Evolutionary conservation across 768 basidiomycete genomes (phyloP).

Genomic region (Jaapia argillacea): DNA sequence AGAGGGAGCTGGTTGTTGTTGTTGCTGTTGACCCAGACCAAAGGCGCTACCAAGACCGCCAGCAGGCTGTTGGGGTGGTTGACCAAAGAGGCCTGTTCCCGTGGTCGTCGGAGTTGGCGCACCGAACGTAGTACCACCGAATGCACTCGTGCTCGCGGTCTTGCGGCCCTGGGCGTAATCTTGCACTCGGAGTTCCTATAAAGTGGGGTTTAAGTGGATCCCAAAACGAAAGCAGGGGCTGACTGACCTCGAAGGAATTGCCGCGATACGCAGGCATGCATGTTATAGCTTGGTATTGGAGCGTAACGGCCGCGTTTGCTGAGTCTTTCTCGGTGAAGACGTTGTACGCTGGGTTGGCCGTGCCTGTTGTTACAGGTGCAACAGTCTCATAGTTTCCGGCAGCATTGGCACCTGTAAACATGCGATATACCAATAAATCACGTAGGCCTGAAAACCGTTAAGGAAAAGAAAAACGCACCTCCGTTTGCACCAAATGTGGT

Average conservation of each 20-base stretch:
- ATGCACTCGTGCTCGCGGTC: constrained; percentile 21
- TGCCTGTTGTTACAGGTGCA: constrained; percentile 58
- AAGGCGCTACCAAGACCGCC: too few species aligned
- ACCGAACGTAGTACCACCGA: constrained; percentile 23
- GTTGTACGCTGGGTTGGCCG: constrained; percentile 53
- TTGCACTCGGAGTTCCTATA: constrained; percentile 35
- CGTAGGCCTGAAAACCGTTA: too few species aligned
- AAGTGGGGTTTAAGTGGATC: background rate
- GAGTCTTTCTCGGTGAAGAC: constrained; percentile 59
- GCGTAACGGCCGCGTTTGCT: constrained; percentile 27
- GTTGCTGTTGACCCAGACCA: too few species aligned
- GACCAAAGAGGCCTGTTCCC: constrained; percentile 19
- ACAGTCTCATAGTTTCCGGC: constrained; percentile 25
- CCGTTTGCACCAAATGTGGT: constrained; percentile 27
- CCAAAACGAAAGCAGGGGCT: background rate
- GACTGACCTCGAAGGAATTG: constrained; percentile 47
- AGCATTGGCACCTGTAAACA: constrained; percentile 3
- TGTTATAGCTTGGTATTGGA: constrained; percentile 77
- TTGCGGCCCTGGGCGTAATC: constrained; percentile 39
- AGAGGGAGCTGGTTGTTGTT: too few species aligned
- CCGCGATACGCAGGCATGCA: constrained; percentile 73
- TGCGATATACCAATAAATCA: too few species aligned
- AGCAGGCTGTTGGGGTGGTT: constrained; percentile 19
- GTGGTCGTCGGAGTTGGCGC: constrained; percentile 13
- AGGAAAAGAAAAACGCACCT: background rate